Evolutionary conservation across 805 yeast species (phyloP), one percentile per base, ranked within the genome.

Genomic region (Brettanomyces naardenensis): DNA sequence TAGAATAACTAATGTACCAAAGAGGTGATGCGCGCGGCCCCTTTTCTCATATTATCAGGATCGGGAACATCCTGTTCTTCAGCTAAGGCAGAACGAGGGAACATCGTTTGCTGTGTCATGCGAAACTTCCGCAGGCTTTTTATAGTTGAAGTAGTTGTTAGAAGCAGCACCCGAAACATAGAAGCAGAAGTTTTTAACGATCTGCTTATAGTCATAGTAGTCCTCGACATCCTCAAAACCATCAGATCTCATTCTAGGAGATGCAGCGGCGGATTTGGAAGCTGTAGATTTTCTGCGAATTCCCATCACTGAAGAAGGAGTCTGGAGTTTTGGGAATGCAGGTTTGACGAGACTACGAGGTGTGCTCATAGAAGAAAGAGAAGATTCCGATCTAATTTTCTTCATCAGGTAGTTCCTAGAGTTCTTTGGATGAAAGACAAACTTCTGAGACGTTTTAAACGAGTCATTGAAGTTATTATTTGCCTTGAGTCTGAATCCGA

Each of bases 111-210:
- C 35, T 19, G 38, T 20, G 6, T 38, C 42, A 14, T 21, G 34
- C 25, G 19, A 14, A 22, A 18, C 28, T 17, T n/a, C 30, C 15
- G 31, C 15, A 4, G 17, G 13, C 19, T 25, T 34, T 10, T 17
- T 17, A 18, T 30, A 19, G 19, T 19, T 30, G 13, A n/a, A 19
- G 5, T 18, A 18, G 33, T 30, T 30, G 31, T 15, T 15, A 18
- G 36, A 20, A 31, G 27, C 29, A 21, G 33, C 20, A 18, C 20
- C 13, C 11, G 59, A 47, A 11, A 55, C 57, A 37, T 44, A 56
- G 36, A 57, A 57, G 36, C 62, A 57, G 40, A 51, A 56, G 37
- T 53, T 53, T 35, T 57, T 51, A 32, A 57, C 44, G 31, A 48
- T 42, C 33, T 48, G 46, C 26, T 45, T 43, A 41, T 50, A 52